Evolutionary conservation across 2,329 filamentous ascomycete species (phyloP).

Genomic region (Elsinoe perseae): DNA sequence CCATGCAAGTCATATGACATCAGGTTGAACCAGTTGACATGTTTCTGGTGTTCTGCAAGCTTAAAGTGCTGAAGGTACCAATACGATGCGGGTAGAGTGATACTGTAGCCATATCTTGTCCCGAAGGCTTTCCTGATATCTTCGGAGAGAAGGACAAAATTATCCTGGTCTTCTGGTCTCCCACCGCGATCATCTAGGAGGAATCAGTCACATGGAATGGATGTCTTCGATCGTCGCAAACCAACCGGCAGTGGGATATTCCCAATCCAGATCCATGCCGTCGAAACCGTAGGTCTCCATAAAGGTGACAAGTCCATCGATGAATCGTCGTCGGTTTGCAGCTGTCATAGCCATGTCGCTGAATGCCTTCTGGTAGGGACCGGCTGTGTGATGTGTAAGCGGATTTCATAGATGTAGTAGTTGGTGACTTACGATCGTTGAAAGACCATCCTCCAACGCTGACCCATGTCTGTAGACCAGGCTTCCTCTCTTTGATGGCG

Average conservation of each 20-base stretch:
- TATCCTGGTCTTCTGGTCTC: constrained; percentile 27
- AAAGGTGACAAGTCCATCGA: constrained; percentile 33
- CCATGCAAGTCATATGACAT: constrained; percentile 44
- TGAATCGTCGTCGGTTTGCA: constrained; percentile 31
- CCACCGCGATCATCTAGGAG: constrained; percentile 24
- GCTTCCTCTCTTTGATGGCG: constrained; percentile 29
- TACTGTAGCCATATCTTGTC: constrained; percentile 34
- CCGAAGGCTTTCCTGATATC: constrained; percentile 23
- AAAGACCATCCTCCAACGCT: constrained; percentile 38
- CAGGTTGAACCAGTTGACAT: constrained; percentile 31
- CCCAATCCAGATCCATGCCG: constrained; percentile 44
- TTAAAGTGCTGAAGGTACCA: constrained; percentile 21
- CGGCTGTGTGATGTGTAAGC: not conserved
- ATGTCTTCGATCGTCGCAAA: constrained; percentile 16
- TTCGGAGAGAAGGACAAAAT: constrained; percentile 11
- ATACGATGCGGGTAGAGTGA: constrained; percentile 26
- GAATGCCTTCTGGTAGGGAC: constrained; percentile 21
- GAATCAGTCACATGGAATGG: not conserved
- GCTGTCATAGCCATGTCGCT: constrained; percentile 28
- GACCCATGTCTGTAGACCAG: constrained; percentile 30
- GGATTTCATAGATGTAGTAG: not conserved
- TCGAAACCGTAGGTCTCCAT: constrained; percentile 39
- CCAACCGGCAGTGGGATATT: constrained; percentile 27
- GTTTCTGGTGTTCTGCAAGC: constrained; percentile 1
- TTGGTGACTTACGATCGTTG: constrained; percentile 27